phyloP scores from a whole-genome alignment of 2,329 filamentous ascomycete species.

The Fusarium dlaminii region DNA sequence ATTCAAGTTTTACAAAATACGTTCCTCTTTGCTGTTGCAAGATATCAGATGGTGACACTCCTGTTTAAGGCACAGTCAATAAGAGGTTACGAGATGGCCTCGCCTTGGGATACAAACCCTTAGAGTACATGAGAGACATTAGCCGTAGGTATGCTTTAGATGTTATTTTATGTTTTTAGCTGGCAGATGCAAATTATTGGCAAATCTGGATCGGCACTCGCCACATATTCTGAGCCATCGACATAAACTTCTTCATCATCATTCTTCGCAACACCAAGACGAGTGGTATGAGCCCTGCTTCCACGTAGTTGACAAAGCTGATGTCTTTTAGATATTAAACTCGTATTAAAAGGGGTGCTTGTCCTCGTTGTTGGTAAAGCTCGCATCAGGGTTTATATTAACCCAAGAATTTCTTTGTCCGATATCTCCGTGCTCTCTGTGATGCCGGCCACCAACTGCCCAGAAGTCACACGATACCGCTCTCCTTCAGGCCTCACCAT shows the following conservation, averaged over 20 bases:
- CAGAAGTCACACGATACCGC: not conserved
- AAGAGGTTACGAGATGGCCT: not conserved
- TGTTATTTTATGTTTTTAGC: not conserved
- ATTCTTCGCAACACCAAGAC: not conserved
- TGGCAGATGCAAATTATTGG: not conserved
- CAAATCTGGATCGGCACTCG: accelerated
- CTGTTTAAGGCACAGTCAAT: not conserved
- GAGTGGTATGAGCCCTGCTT: not conserved
- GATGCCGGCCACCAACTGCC: not conserved
- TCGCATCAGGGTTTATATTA: not conserved
- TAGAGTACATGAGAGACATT: not conserved
- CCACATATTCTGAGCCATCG: not conserved
- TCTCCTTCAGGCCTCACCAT: not conserved
- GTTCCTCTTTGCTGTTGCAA: not conserved
- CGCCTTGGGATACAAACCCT: not conserved
- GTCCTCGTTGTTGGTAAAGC: accelerated
- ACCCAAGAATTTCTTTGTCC: accelerated
- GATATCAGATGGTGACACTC: not conserved
- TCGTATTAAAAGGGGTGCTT: accelerated
- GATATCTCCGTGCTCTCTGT: accelerated
- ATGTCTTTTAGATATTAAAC: too few species aligned
- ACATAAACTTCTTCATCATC: not conserved
- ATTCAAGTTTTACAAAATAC: not conserved
- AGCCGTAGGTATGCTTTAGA: accelerated
- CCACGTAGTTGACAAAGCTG: too few species aligned